These are phyloP conservation scores for Didymella exigua DNA, from an alignment of 2,329 filamentous ascomycete species.

Conservation along the genomic window DNA sequence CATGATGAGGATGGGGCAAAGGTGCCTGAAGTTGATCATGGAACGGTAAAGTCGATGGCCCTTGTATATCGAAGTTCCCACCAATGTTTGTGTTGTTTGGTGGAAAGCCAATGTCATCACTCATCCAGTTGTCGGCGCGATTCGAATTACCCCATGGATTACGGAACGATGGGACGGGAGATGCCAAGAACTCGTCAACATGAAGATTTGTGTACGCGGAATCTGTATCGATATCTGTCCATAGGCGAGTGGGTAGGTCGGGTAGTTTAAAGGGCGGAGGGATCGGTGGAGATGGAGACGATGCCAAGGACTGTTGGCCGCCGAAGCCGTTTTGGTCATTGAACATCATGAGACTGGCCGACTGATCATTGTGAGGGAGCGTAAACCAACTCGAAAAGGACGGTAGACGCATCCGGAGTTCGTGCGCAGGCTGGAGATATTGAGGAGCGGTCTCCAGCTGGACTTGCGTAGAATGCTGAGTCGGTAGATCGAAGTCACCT, in stretches of 20 bases:
- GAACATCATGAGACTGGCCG: not conserved
- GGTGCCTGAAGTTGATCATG: not conserved
- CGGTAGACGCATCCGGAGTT: constrained; percentile 31
- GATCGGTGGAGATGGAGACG: not conserved
- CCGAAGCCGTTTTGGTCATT: not conserved
- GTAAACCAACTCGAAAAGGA: constrained; percentile 22
- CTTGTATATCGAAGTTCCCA: not conserved
- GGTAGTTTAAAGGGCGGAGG: not conserved
- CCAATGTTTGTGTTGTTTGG: not conserved
- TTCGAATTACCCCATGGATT: not conserved
- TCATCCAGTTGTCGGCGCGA: not conserved
- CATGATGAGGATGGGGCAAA: not conserved
- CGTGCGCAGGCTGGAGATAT: constrained; percentile 34
- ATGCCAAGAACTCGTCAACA: not conserved
- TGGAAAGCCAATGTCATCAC: not conserved
- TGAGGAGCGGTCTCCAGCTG: constrained; percentile 15
- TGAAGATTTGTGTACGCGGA: not conserved
- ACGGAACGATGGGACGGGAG: not conserved
- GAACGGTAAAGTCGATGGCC: not conserved
- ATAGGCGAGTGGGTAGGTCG: not conserved
- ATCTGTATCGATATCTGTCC: not conserved
- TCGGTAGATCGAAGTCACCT: constrained; percentile 25
- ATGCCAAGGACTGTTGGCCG: not conserved
- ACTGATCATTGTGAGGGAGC: not conserved
- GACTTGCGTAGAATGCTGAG: not conserved